phyloP scores from a whole-genome alignment of 345 rosid species.

The Carallia brachiata region DNA sequence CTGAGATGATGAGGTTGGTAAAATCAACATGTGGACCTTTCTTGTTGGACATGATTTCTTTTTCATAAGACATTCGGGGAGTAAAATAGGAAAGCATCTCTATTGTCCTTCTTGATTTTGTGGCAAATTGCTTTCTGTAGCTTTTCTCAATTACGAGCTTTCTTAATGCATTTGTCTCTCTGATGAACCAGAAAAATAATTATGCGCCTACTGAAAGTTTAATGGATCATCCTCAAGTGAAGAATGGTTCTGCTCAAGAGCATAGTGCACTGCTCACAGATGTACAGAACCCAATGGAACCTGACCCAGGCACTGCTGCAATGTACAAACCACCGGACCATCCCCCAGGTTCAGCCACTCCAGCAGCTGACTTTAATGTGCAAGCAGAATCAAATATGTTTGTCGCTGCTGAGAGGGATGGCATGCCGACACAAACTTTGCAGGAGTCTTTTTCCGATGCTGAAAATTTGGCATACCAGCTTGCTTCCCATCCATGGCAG shows the following conservation, averaged over 20 bases:
- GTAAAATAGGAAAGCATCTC: background rate
- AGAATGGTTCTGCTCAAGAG: constrained; percentile 47
- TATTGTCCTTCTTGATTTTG: background rate
- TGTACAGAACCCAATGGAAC: constrained; percentile 39
- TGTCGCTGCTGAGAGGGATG: constrained; percentile 38
- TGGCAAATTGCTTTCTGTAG: background rate
- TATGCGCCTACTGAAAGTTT: constrained; percentile 39
- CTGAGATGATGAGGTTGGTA: background rate
- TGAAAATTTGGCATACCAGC: constrained; percentile 44
- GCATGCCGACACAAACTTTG: constrained; percentile 32
- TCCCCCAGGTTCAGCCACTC: constrained; percentile 24
- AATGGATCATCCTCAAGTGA: constrained; percentile 44
- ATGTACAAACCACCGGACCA: constrained; percentile 36
- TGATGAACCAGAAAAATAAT: constrained; percentile 46
- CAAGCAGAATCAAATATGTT: constrained; percentile 29
- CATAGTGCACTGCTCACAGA: constrained; percentile 31
- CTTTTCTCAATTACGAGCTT: background rate
- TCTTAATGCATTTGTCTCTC: background rate
- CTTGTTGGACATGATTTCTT: no score
- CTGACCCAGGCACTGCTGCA: constrained; percentile 39
- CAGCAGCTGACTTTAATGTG: constrained; percentile 33
- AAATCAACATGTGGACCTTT: no score
- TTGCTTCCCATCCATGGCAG: constrained; percentile 46
- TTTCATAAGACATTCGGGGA: background rate
- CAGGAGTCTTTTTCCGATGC: constrained; percentile 43